Conservation (phyloP, 176 grass and related monocot species). For the Saccharum officinarum region DNA sequence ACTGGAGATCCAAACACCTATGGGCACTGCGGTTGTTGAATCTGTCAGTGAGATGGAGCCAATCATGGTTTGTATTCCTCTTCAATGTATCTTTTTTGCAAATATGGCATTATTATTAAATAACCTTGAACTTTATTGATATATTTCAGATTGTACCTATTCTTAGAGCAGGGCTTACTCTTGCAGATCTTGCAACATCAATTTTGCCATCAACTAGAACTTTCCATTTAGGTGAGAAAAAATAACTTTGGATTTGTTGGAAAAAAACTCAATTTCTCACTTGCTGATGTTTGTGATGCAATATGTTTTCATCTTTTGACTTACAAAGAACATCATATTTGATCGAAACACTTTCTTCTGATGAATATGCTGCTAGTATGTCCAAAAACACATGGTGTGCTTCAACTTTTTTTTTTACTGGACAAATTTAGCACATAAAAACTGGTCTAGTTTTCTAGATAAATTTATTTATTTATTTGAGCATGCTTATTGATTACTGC, state of each 20-base stretch:
- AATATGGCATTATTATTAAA: slow-evolving; percentile 2
- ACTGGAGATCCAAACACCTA: slow-evolving; percentile 50
- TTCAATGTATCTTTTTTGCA: not conserved
- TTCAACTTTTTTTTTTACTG: not conserved
- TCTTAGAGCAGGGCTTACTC: slow-evolving; percentile 69
- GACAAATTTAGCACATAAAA: not conserved
- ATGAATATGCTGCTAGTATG: not conserved
- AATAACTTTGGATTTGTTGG: not conserved
- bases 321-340: not conserved
- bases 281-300: not conserved
- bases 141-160: slow-evolving; percentile 63
- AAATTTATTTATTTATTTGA: not conserved
- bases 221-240: slow-evolving; percentile 62
- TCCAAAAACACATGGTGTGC: not conserved
- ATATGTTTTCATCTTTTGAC: not conserved
- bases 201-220: slow-evolving; percentile 73
- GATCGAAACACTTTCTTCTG: not conserved
- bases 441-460: not conserved
- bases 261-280: not conserved
- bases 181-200: slow-evolving; percentile 58
- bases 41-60: slow-evolving; percentile 62
- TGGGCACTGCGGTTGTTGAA: slow-evolving; percentile 52
- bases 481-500: not conserved
- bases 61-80: slow-evolving; percentile 49
- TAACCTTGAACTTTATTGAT: not conserved